Evolutionary conservation across 106 monocot genomes (phyloP).

Genomic region (Iris macrosiphon): DNA sequence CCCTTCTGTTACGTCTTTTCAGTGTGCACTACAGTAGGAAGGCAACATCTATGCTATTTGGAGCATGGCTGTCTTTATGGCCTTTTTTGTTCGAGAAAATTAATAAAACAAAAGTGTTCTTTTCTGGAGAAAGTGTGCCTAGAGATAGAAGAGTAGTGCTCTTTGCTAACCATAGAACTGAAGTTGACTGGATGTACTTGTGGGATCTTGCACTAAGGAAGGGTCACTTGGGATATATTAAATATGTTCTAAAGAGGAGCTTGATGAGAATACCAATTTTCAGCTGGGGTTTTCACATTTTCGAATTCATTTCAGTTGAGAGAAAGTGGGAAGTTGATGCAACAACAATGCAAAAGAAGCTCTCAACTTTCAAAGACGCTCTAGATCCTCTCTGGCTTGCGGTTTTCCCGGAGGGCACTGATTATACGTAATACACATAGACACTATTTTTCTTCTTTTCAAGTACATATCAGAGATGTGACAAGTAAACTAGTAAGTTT

Average conservation of each 20-base stretch:
- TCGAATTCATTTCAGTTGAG: constrained; percentile 88
- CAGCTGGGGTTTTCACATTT: constrained; percentile 83
- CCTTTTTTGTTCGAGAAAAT: constrained; percentile 90
- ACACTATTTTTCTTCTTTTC: neutral
- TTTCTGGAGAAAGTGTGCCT: constrained; percentile 69
- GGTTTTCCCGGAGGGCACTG: constrained; percentile 88
- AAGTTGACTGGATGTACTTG: constrained; percentile 98
- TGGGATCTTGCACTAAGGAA: constrained; percentile 92
- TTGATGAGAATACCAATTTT: constrained; percentile 88
- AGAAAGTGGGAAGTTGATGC: constrained; percentile 89
- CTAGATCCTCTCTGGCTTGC: constrained; percentile 80
- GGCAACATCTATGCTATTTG: constrained; percentile 55
- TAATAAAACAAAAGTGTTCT: constrained; percentile 82
- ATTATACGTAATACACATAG: constrained; percentile 58
- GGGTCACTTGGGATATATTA: constrained; percentile 59
- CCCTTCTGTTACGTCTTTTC: constrained; percentile 58
- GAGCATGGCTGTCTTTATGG: constrained; percentile 70
- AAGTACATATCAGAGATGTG: neutral
- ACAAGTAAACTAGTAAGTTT: neutral
- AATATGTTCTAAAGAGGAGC: constrained; percentile 85
- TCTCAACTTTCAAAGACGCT: constrained; percentile 58
- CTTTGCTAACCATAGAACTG: constrained; percentile 92
- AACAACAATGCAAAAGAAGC: constrained; percentile 35
- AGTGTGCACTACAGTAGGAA: constrained; percentile 60
- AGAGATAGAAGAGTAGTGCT: constrained; percentile 52